A percentile compares a stretch with the other conserved stretches of the same genome.
These are phyloP conservation scores for Chlamydomonas asymmetrica DNA, from an alignment of 139 green algal genomes.

Conservation along the genomic window DNA sequence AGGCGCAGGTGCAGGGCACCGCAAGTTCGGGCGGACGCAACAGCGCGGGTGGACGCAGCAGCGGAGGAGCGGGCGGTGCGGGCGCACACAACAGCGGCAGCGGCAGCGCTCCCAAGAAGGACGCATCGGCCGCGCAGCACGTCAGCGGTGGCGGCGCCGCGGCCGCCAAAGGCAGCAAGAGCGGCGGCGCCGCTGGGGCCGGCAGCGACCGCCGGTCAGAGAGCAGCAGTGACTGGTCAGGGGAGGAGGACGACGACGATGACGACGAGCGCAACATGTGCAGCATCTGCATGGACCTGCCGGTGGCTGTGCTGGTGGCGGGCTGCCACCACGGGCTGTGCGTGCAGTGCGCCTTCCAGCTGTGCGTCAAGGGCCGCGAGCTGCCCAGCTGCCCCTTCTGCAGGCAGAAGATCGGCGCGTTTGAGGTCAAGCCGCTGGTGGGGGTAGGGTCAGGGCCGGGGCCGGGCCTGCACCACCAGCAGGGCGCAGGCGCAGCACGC, in stretches of 20 bases:
- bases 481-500: no score
- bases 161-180: neutral
- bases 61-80: neutral
- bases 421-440: conserved; percentile 26
- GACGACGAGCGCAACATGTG: conserved; percentile 43
- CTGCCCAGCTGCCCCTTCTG: conserved; percentile 51
- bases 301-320: conserved; percentile 34
- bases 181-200: neutral
- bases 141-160: neutral
- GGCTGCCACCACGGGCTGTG: conserved; percentile 53
- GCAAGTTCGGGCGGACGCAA: no score
- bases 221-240: conserved; percentile 19
- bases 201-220: conserved; percentile 11
- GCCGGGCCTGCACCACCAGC: no score
- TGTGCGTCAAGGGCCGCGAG: conserved; percentile 51
- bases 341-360: conserved; percentile 58
- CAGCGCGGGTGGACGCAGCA: no score
- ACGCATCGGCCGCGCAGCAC: neutral
- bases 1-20: no score
- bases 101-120: neutral
- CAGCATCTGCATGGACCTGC: conserved; percentile 56
- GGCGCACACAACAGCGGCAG: neutral
- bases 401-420: conserved; percentile 48
- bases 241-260: no score
- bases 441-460: no score